Base-by-base conservation (phyloP, 495 filamentous ascomycete genomes). In the Rusavskia elegans region DNA sequence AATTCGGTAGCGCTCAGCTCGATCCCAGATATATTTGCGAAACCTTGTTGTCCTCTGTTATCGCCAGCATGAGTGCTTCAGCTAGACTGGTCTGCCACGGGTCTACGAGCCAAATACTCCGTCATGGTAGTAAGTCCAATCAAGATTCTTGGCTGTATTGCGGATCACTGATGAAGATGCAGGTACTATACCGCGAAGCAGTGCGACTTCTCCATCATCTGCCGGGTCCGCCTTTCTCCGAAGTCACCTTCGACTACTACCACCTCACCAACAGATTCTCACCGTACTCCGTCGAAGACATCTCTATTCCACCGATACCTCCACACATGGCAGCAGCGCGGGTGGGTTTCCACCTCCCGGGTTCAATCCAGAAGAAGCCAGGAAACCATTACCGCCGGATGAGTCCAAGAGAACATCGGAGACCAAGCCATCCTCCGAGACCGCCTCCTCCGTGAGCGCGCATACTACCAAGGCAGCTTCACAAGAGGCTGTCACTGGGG, bases 301-400 rank as follows among this genome's bases (percentile, higher is more conserved):
- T 55, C 71, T 66, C 57, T 78, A 84, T 62, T 74, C 79, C 19
- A 97, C 92, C 49, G 83, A 89, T 53, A 80, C 82, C 38, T 77
- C 79, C 17, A 79, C 78, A 27, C 70, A 74, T 30, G 71, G 77
- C 45, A 74, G 76, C 48, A 71, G 75, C 36, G 69, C 68, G 17
- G 64, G 73, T 21, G 70, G 69, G 42, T 82, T 79, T 17, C 92
- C 92, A 35, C 90, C 92, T 45, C 92, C 92, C 10, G 93, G 92
- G 9, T 99, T 96, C 75, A 89, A 95, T 63, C 71, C 87, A 16
- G 81, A 94, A 62, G 69, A 86, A 66, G 92, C 92, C 37, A 95
- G 89, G 76, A 93, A 87, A 59, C 88, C 92, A 2, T 70, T 92
- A 36, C 71, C 78, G 0, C 71, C 70, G 53, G 75, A 74, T 38